Percentiles rank a stretch among this genome's conserved stretches.
Conservation (phyloP, 163 green algal species). For the Volvox carteri region DNA sequence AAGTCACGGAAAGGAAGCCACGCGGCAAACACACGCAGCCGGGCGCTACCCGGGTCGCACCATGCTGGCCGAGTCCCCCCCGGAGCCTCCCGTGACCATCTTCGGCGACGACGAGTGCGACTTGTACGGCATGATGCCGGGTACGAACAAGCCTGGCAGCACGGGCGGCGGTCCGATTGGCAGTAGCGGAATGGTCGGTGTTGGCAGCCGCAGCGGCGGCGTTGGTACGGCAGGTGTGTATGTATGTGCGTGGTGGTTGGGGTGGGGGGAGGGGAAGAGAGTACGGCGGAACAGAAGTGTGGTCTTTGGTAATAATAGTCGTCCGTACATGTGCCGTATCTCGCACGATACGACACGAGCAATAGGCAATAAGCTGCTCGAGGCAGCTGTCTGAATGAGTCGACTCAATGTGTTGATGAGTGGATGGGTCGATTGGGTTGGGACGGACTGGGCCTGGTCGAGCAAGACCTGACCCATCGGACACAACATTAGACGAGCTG, state of each 20-base stretch:
- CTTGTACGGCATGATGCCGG: conserved; percentile 34
- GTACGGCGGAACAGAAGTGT: too few species aligned
- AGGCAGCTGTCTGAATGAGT: too few species aligned
- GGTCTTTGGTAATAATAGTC: too few species aligned
- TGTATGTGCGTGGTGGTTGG: background rate
- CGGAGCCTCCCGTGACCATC: conserved; percentile 45
- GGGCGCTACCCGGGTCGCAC: background rate
- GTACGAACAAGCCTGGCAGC: background rate
- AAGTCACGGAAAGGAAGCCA: conserved; percentile 50
- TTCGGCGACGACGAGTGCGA: conserved; percentile 51
- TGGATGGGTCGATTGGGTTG: too few species aligned
- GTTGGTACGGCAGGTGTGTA: background rate
- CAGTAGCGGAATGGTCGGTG: background rate
- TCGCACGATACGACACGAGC: too few species aligned
- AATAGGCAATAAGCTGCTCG: too few species aligned
- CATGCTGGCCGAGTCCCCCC: background rate
- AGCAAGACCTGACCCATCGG: too few species aligned
- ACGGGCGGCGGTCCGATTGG: background rate
- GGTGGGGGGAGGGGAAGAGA: too few species aligned
- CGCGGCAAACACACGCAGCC: conserved; percentile 18
- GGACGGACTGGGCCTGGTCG: too few species aligned
- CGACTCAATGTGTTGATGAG: too few species aligned
- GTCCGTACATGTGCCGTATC: too few species aligned
- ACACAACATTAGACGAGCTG: too few species aligned
- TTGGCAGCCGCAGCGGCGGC: background rate